Conservation (phyloP, 805 yeast genomes). For the Metschnikowia amazonensis region DNA sequence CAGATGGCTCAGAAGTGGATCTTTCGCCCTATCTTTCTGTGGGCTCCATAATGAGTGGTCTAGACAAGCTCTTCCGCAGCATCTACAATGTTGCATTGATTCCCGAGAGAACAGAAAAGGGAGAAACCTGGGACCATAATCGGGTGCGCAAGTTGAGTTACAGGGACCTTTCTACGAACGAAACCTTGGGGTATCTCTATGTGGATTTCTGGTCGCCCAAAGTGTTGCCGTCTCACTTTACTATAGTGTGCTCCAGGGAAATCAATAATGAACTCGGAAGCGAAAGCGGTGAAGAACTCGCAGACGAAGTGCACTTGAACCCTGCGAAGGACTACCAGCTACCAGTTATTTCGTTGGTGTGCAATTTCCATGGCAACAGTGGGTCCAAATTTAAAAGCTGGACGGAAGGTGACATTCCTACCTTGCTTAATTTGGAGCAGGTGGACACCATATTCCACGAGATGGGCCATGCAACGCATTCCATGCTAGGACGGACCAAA, state of each 20-base stretch:
- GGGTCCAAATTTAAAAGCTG: slow-evolving; percentile 23
- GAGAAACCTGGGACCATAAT: slow-evolving; percentile 79
- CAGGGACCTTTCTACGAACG: slow-evolving; percentile 49
- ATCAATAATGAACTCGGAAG: slow-evolving; percentile 44
- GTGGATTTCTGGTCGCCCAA: slow-evolving; percentile 80
- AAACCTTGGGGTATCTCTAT: slow-evolving; percentile 73
- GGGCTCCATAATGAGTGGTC: slow-evolving; percentile 82
- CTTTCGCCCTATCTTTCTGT: slow-evolving; percentile 75
- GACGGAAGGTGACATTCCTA: slow-evolving; percentile 32
- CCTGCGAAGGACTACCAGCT: slow-evolving; percentile 61
- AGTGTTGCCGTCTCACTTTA: slow-evolving; percentile 90
- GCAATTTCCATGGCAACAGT: slow-evolving; percentile 54
- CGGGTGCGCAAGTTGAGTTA: slow-evolving; percentile 83
- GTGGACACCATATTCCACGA: slow-evolving; percentile 95
- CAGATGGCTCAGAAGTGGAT: slow-evolving; percentile 33
- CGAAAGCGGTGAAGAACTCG: slow-evolving; percentile 24
- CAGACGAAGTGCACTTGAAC: slow-evolving; percentile 30
- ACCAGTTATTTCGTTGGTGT: slow-evolving; percentile 85
- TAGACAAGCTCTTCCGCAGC: slow-evolving; percentile 62
- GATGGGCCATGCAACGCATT: slow-evolving; percentile 98
- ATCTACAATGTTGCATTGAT: slow-evolving; percentile 76
- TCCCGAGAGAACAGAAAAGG: slow-evolving; percentile 58
- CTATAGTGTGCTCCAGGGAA: slow-evolving; percentile 89
- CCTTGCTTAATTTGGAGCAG: slow-evolving; percentile 67
- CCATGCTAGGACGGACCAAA: slow-evolving; percentile 89